Evolutionary conservation across 140 eudicot species (phyloP).

Genomic region (Anethum foeniculum): DNA sequence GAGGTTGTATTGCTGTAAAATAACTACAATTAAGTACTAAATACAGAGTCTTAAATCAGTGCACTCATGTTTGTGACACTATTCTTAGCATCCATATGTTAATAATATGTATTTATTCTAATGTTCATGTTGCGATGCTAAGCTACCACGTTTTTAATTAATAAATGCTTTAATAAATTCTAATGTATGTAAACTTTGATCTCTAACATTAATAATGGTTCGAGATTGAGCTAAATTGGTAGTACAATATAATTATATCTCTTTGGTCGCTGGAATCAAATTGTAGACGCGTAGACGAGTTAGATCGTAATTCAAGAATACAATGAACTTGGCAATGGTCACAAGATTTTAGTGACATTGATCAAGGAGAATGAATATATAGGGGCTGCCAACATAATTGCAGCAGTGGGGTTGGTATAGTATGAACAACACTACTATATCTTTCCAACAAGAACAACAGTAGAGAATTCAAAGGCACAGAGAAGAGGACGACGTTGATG

Average conservation of each 20-base stretch:
- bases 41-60: neutral
- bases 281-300: too few species aligned
- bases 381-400: constrained; percentile 6
- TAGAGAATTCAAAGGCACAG: neutral
- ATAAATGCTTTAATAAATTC: neutral
- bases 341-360: neutral
- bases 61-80: neutral
- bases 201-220: neutral
- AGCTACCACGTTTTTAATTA: neutral
- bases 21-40: neutral
- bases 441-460: constrained; percentile 1
- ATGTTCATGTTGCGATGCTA: neutral
- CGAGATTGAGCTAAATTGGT: neutral
- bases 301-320: neutral
- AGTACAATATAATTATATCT: neutral
- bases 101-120: neutral
- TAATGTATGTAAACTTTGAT: neutral
- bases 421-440: neutral
- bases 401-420: neutral
- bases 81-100: neutral
- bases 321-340: neutral
- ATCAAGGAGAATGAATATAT: neutral
- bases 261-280: neutral
- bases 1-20: neutral
- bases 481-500: constrained; percentile 5